These are phyloP conservation scores for Zygnema circumcarinatum DNA, from an alignment of 139 green algal genomes.

Conservation along the genomic window DNA sequence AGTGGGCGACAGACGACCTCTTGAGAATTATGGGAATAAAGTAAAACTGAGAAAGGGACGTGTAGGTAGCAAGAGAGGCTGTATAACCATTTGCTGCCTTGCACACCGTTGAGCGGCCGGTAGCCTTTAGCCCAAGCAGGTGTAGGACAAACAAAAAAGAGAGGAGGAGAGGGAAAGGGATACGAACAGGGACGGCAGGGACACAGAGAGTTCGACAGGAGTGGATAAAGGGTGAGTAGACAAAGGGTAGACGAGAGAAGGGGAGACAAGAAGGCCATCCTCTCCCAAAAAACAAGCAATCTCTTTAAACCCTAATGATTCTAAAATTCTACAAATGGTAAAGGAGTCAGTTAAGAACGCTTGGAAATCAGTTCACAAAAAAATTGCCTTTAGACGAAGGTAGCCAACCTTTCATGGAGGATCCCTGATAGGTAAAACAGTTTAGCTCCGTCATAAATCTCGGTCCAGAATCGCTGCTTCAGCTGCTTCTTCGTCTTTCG, in stretches of 20 bases:
- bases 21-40: too few species aligned
- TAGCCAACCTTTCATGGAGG: conserved; percentile 43
- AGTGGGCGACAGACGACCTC: too few species aligned
- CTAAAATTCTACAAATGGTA: not conserved
- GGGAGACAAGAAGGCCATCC: conserved; percentile 6
- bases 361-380: too few species aligned
- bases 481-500: conserved; percentile 95
- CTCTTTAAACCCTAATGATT: too few species aligned
- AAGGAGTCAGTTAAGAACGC: not conserved
- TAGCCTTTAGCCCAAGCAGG: too few species aligned
- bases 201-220: not conserved
- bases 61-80: too few species aligned
- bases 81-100: too few species aligned
- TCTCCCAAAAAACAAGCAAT: too few species aligned
- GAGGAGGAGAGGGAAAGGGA: conserved; percentile 1
- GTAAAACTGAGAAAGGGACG: too few species aligned
- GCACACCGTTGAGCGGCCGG: too few species aligned
- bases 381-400: too few species aligned
- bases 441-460: conserved; percentile 98
- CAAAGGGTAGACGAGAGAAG: not conserved
- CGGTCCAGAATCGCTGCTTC: conserved; percentile 93
- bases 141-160: conserved; percentile 2
- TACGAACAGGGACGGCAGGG: not conserved
- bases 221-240: conserved; percentile 18
- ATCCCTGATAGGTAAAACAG: conserved; percentile 96